Evolutionary conservation across 176 grass and related monocot species (phyloP).

Genomic region (Bromus sterilis): DNA sequence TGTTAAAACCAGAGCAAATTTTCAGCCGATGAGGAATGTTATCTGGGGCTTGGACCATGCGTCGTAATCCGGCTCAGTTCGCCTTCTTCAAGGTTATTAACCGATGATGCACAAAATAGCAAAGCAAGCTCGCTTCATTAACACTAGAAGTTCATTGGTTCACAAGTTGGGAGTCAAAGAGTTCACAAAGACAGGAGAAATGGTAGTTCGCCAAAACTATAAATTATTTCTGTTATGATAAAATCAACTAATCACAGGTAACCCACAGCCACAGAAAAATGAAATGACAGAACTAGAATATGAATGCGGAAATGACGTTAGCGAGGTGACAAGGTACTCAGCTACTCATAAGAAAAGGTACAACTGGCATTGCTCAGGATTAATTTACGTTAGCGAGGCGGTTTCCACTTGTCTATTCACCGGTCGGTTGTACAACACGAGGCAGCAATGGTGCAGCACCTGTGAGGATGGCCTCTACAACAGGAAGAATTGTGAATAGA

Average conservation of each 20-base stretch:
- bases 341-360: background rate
- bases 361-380: background rate
- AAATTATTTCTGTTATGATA: too few species aligned
- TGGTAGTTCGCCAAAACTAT: too few species aligned
- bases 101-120: too few species aligned
- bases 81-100: too few species aligned
- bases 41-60: too few species aligned
- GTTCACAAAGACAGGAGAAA: background rate
- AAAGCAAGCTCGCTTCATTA: too few species aligned
- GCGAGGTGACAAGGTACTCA: background rate
- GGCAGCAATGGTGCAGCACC: background rate
- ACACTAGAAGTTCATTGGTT: background rate
- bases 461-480: constrained; percentile 19
- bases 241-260: too few species aligned
- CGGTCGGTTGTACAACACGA: background rate
- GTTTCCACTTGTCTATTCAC: background rate
- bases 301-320: background rate
- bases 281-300: background rate
- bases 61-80: too few species aligned
- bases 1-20: too few species aligned
- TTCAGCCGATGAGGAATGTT: too few species aligned
- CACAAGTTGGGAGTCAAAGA: background rate
- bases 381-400: background rate
- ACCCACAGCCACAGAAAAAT: too few species aligned
- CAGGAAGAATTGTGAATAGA: constrained; percentile 83